Base-by-base conservation (phyloP, 2,329 filamentous ascomycete genomes). In the Chaetoscypha palmicola region DNA sequence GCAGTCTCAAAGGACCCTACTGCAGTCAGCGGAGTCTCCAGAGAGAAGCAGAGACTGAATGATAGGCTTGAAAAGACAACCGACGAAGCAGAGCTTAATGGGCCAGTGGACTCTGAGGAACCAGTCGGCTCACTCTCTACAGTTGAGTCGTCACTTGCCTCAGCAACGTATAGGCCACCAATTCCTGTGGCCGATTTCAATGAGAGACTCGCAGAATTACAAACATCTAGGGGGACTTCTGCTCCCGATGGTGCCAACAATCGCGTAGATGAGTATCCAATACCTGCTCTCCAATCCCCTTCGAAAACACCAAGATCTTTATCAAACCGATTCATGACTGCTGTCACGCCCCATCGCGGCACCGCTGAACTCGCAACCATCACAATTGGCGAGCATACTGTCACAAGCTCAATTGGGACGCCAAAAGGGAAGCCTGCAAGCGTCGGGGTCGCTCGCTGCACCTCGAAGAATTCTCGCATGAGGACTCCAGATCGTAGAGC, bases 301-400 rank as follows among this genome's bases (percentile, higher is more conserved):
- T 41, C 53, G 14, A 58, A 55, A 40, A 37, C 51, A 11, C 38
- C 52, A 3, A 38, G 54, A 19, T 52, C 52, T 3, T 42, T 58
- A 19, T 46, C 54, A 4, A 54, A 53, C 56, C 44, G 48, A 41
- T 48, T 58, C 41, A 48, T 52, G 23, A 48, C 36, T 24, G 41
- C 48, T 40, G 19, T 55, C 19, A 52, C 48, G 44, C 32, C 45
- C 24, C 44, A 52, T 34, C 45, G 53, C 41, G 37, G 43, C n/a
- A 47, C 48, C 41, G 28, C 49, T 30, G 55, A 60, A 41, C 53
- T 53, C n/a, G 60, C 61, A 12, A 63, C 58, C 11, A 62, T 63
- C 30, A 62, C 56, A 3, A 63, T 62, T 41, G 61, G 58, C 14
- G 52, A 61, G 22, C 53, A 59, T 20, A 62, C 58, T 2, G 46